These are phyloP conservation scores for Colletotrichum melonis DNA, from an alignment of 2,329 filamentous ascomycete species.

Conservation along the genomic window DNA sequence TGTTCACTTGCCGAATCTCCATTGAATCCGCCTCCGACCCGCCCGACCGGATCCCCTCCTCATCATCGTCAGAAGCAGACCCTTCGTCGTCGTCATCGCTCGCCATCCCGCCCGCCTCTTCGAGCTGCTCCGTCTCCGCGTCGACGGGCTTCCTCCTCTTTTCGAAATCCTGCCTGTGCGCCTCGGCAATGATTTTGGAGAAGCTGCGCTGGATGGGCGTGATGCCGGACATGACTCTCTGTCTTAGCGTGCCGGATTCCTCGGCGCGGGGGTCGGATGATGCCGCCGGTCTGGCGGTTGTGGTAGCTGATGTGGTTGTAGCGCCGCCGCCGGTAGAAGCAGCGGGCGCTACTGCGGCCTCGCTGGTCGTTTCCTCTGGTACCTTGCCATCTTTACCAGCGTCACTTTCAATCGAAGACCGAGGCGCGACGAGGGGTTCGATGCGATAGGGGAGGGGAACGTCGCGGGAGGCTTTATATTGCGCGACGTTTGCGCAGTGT, in stretches of 20 bases:
- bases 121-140: slow-evolving; percentile 34
- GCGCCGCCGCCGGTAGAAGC: no score
- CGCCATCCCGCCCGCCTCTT: slow-evolving; percentile 40
- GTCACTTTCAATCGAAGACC: background rate
- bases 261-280: slow-evolving; percentile 38
- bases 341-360: slow-evolving; percentile 7
- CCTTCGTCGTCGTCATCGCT: slow-evolving; percentile 44
- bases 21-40: slow-evolving; percentile 38
- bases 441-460: slow-evolving; percentile 85
- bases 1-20: slow-evolving; percentile 43
- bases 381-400: slow-evolving; percentile 10
- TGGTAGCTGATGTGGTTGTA: background rate
- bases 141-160: slow-evolving; percentile 68
- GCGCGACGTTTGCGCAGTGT: slow-evolving; percentile 90
- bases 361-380: slow-evolving; percentile 21
- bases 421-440: slow-evolving; percentile 57
- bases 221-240: slow-evolving; percentile 38
- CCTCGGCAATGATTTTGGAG: slow-evolving; percentile 78
- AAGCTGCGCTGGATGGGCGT: slow-evolving; percentile 50
- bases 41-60: slow-evolving; percentile 41
- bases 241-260: slow-evolving; percentile 39
- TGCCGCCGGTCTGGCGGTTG: slow-evolving; percentile 16
- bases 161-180: slow-evolving; percentile 93
- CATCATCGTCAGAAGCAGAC: slow-evolving; percentile 43
- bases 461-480: slow-evolving; percentile 90